Percentiles rank a stretch among this genome's conserved stretches.
phyloP scores from a whole-genome alignment of 139 green algal species.

The Chlorella sp. region DNA sequence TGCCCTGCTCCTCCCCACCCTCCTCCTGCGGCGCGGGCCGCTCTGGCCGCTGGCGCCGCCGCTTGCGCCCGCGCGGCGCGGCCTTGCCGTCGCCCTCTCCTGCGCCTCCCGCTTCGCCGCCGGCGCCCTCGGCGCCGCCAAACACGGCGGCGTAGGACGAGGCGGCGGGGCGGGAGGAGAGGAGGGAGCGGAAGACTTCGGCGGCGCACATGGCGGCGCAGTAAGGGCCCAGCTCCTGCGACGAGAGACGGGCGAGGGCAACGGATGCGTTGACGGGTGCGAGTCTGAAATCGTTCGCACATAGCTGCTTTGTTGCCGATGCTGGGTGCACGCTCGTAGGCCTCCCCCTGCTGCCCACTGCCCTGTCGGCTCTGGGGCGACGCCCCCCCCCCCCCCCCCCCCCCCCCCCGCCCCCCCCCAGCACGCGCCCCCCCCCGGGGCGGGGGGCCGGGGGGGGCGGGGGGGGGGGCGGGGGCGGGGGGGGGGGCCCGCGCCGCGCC shows the following conservation, averaged over 20 bases:
- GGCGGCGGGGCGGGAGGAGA: not conserved
- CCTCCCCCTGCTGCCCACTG: no score
- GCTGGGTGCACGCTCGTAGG: no score
- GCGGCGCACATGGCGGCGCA: slow-evolving; percentile 12
- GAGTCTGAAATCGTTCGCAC: no score
- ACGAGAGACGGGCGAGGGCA: no score
- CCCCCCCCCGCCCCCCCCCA: no score
- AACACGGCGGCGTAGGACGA: not conserved
- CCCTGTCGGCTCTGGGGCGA: no score
- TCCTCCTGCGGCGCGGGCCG: not conserved
- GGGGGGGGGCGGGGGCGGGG: not conserved
- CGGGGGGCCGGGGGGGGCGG: not conserved
- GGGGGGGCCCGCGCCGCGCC: no score
- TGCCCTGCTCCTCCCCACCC: not conserved
- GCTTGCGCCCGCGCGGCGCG: not conserved
- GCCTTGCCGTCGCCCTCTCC: not conserved
- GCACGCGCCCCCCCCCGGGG: no score
- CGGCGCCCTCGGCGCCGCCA: not conserved
- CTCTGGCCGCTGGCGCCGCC: no score
- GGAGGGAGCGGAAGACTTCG: slow-evolving; percentile 17
- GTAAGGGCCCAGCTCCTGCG: slow-evolving; percentile 20
- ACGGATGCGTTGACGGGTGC: no score
- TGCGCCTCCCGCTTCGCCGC: not conserved
- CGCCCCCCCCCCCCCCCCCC: no score
- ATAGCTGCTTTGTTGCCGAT: no score